phyloP scores from a whole-genome alignment of 1,139 yeast species.

The Magnusiomyces suaveolens region DNA sequence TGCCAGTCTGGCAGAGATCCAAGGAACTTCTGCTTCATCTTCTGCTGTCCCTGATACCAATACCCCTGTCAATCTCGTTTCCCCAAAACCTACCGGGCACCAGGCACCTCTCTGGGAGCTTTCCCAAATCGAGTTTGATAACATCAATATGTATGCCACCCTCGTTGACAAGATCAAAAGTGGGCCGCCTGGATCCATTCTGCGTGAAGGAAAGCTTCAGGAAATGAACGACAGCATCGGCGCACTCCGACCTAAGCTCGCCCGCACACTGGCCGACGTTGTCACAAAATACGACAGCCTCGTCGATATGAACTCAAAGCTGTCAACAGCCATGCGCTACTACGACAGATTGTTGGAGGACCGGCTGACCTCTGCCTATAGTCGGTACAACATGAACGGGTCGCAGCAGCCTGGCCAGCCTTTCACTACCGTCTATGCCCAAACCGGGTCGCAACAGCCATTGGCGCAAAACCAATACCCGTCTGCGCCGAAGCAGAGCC shows the following conservation, averaged over 20 bases:
- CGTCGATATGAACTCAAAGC: slow-evolving; percentile 71
- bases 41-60: no score
- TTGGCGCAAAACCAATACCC: no score
- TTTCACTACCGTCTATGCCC: no score
- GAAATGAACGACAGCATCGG: slow-evolving; percentile 56
- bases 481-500: no score
- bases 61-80: no score
- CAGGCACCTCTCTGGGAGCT: no score
- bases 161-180: slow-evolving; percentile 47
- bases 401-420: no score
- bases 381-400: slow-evolving; percentile 19
- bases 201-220: slow-evolving; percentile 53
- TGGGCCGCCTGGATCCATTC: slow-evolving; percentile 45
- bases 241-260: slow-evolving; percentile 65
- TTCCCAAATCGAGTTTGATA: slow-evolving; percentile 54
- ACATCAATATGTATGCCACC: slow-evolving; percentile 62
- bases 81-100: slow-evolving; percentile 6
- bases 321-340: slow-evolving; percentile 65
- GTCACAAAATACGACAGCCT: slow-evolving; percentile 59
- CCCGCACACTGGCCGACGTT: slow-evolving; percentile 52
- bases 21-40: no score
- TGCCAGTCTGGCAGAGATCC: slow-evolving; percentile 83
- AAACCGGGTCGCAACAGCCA: no score
- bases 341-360: slow-evolving; percentile 74
- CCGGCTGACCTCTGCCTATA: slow-evolving; percentile 45